A percentile compares a stretch with the other conserved stretches of the same genome.
phyloP scores from a whole-genome alignment of 139 green algal species.

The Edaphochlamys debaryana region DNA sequence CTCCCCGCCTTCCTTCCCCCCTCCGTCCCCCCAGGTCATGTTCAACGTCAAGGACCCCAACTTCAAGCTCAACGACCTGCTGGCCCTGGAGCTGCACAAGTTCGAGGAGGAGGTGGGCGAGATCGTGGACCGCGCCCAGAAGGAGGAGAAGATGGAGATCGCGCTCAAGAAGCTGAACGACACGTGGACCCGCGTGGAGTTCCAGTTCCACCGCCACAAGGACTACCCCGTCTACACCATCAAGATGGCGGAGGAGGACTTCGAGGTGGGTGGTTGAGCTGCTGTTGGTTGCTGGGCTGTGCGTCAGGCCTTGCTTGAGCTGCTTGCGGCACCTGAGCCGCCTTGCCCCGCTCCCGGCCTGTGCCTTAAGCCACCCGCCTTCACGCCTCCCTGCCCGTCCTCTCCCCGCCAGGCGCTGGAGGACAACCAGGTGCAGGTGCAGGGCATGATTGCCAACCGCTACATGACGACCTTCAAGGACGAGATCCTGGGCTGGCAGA shows the following conservation, averaged over 20 bases:
- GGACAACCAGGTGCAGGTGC: constrained; percentile 89
- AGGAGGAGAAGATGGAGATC: constrained; percentile 91
- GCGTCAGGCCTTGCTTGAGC: no score
- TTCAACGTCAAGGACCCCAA: constrained; percentile 64
- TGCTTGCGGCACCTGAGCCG: no score
- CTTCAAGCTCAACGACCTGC: constrained; percentile 88
- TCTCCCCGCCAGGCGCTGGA: constrained; percentile 73
- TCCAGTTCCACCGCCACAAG: constrained; percentile 82
- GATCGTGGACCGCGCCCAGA: constrained; percentile 89
- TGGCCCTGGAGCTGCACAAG: constrained; percentile 90
- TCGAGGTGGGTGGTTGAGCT: constrained; percentile 61
- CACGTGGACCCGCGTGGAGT: constrained; percentile 81
- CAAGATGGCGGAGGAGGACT: constrained; percentile 91
- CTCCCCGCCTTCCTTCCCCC: no score
- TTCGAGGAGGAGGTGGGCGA: constrained; percentile 93
- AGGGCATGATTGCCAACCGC: constrained; percentile 93
- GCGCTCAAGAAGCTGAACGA: constrained; percentile 79
- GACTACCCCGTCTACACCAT: constrained; percentile 71
- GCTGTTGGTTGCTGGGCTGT: no score
- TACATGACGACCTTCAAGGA: constrained; percentile 92
- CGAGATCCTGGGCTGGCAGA: constrained; percentile 85
- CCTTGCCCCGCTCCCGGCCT: no score
- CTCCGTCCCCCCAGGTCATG: constrained; percentile 23
- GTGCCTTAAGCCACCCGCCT: no score
- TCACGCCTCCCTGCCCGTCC: no score